A percentile compares a stretch with the other conserved stretches of the same genome.
phyloP scores from a whole-genome alignment of 1,139 yeast genomes.

The Meyerozyma athensensis region DNA sequence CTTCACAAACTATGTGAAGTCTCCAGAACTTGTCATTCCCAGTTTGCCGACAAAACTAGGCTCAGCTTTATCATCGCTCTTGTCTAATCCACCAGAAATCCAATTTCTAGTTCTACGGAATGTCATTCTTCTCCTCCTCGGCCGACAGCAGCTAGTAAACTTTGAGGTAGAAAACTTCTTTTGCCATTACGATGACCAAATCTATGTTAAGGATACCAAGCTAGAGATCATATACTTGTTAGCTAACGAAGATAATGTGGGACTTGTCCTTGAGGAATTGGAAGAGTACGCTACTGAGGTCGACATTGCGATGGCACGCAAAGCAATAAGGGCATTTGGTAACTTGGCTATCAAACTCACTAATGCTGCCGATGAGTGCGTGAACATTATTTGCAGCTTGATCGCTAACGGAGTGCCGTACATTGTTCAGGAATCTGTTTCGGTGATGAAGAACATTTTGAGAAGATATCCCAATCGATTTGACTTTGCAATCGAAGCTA shows the following conservation, averaged over 20 bases:
- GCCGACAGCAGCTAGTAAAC: slow-evolving; percentile 56
- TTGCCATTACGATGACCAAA: slow-evolving; percentile 79
- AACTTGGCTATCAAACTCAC: slow-evolving; percentile 73
- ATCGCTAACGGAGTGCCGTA: slow-evolving; percentile 66
- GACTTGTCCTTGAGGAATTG: slow-evolving; percentile 64
- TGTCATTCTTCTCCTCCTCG: slow-evolving; percentile 67
- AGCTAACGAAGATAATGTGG: slow-evolving; percentile 62
- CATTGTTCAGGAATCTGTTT: slow-evolving; percentile 74
- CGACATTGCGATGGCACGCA: slow-evolving; percentile 79
- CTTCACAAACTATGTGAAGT: slow-evolving; percentile 60
- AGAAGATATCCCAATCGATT: slow-evolving; percentile 62
- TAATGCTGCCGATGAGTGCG: slow-evolving; percentile 57
- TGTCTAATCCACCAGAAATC: slow-evolving; percentile 77
- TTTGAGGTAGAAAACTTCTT: slow-evolving; percentile 76
- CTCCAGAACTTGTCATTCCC: slow-evolving; percentile 43
- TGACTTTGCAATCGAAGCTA: slow-evolving; percentile 33
- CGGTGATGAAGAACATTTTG: slow-evolving; percentile 71
- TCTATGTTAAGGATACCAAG: slow-evolving; percentile 86
- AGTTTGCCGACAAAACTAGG: slow-evolving; percentile 60
- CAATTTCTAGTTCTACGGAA: slow-evolving; percentile 82
- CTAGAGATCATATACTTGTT: slow-evolving; percentile 78
- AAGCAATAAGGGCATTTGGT: slow-evolving; percentile 87
- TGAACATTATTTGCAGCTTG: slow-evolving; percentile 56
- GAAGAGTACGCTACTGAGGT: slow-evolving; percentile 86
- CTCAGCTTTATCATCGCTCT: slow-evolving; percentile 62